Percentiles rank a stretch among this genome's conserved stretches.
These are phyloP conservation scores for Fusarium sp. DNA, from an alignment of 2,329 filamentous ascomycete species.

Conservation along the genomic window DNA sequence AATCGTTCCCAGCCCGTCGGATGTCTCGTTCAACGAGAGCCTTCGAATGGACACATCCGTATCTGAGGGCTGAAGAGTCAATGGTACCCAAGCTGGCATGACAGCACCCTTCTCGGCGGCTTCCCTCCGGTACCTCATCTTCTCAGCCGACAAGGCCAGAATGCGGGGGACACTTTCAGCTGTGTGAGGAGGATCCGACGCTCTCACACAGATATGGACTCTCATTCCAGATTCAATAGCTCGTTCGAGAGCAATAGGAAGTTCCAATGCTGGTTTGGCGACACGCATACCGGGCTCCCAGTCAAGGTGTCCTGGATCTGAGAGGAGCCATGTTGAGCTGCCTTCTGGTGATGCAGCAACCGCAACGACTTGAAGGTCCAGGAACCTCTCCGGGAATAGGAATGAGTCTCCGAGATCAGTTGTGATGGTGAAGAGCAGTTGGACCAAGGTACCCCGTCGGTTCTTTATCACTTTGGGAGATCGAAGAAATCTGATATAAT, in stretches of 20 bases:
- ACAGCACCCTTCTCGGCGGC: slow-evolving; percentile 51
- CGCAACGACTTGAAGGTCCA: slow-evolving; percentile 56
- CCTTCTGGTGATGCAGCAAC: slow-evolving; percentile 39
- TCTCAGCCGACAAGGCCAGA: slow-evolving; percentile 37
- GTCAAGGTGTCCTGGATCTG: slow-evolving; percentile 44
- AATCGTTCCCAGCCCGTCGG: slow-evolving; percentile 45
- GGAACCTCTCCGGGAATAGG: slow-evolving; percentile 56
- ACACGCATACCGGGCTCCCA: slow-evolving; percentile 55
- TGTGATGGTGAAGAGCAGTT: slow-evolving; percentile 64
- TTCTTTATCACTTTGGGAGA: slow-evolving; percentile 54
- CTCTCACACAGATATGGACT: slow-evolving; percentile 47
- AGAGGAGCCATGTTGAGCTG: slow-evolving; percentile 40
- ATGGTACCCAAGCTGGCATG: slow-evolving; percentile 56
- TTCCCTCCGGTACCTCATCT: slow-evolving; percentile 32
- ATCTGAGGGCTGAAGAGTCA: slow-evolving; percentile 44
- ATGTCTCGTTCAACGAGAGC: slow-evolving; percentile 43
- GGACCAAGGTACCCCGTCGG: slow-evolving; percentile 47
- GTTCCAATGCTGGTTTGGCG: slow-evolving; percentile 50
- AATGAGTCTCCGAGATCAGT: slow-evolving; percentile 69
- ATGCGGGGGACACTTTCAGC: slow-evolving; percentile 46
- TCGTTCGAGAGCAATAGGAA: slow-evolving; percentile 45
- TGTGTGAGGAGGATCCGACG: slow-evolving; percentile 40
- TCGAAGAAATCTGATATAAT: slow-evolving; percentile 67
- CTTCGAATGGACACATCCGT: slow-evolving; percentile 47
- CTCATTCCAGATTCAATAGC: slow-evolving; percentile 41